A percentile compares a stretch with the other conserved stretches of the same genome.
These are phyloP conservation scores for Colletotrichum tropicale DNA, from an alignment of 2,329 filamentous ascomycete species.

Conservation along the genomic window DNA sequence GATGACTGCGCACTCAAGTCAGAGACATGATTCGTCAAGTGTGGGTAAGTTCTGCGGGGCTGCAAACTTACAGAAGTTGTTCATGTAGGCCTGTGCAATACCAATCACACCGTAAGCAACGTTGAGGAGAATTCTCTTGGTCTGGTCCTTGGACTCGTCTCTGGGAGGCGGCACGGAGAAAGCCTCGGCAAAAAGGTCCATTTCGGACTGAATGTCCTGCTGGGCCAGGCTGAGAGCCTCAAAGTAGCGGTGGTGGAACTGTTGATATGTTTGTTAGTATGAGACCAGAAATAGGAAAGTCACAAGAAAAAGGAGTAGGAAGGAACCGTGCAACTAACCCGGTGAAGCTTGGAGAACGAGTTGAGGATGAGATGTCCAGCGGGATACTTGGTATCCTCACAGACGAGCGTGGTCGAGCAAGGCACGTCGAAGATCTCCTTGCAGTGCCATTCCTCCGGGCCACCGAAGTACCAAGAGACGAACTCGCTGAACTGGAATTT, in stretches of 20 bases:
- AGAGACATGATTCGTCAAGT: not conserved
- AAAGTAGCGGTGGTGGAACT: slow-evolving; percentile 6
- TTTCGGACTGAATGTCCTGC: not conserved
- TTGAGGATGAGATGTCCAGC: slow-evolving; percentile 3
- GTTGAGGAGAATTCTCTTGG: not conserved
- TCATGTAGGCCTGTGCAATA: not conserved
- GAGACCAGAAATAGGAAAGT: not conserved
- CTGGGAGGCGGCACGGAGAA: not conserved
- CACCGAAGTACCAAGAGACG: not conserved
- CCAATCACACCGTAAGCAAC: not conserved
- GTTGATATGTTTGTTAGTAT: not conserved
- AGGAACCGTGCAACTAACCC: not conserved
- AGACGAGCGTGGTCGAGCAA: not conserved
- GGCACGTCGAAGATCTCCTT: not conserved
- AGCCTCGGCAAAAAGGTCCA: not conserved
- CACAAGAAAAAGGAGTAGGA: not conserved
- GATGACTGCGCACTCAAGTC: not conserved
- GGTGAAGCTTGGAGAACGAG: slow-evolving; percentile 5
- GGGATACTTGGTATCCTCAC: not conserved
- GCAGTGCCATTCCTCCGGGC: slow-evolving; percentile 1
- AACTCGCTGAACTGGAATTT: slow-evolving; percentile 9
- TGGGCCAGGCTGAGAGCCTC: not conserved
- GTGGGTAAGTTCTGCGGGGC: not conserved
- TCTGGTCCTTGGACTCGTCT: not conserved
- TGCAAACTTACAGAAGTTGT: not conserved